phyloP scores from a whole-genome alignment of 352 stramenopile genomes.

The Plasmopara viticola region DNA sequence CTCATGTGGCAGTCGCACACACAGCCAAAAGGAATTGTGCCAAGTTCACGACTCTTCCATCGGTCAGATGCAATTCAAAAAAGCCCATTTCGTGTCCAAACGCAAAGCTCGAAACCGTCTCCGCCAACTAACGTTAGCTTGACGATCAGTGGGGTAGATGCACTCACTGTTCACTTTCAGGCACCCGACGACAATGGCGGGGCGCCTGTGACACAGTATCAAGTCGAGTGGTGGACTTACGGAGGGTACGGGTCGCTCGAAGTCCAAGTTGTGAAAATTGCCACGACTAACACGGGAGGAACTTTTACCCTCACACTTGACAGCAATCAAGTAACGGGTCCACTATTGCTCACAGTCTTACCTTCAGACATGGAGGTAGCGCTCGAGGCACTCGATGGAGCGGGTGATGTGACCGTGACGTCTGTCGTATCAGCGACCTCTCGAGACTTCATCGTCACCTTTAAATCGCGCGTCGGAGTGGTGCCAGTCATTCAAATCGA shows the following conservation, averaged over 20 bases:
- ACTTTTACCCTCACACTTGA: slow-evolving; percentile 79
- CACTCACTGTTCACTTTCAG: slow-evolving; percentile 83
- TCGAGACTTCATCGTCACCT: slow-evolving; percentile 47
- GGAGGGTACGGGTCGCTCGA: slow-evolving; percentile 42
- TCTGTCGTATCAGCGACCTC: slow-evolving; percentile 22
- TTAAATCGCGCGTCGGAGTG: slow-evolving; percentile 34
- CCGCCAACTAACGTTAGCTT: slow-evolving; percentile 36
- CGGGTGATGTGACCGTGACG: slow-evolving; percentile 76
- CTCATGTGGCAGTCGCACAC: slow-evolving; percentile 87
- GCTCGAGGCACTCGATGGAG: slow-evolving; percentile 66
- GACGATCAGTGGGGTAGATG: slow-evolving; percentile 38
- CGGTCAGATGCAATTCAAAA: slow-evolving; percentile 44
- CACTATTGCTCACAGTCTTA: slow-evolving; percentile 43
- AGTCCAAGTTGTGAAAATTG: slow-evolving; percentile 84
- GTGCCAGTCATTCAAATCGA: slow-evolving; percentile 36
- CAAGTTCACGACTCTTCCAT: slow-evolving; percentile 82
- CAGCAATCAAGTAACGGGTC: slow-evolving; percentile 34
- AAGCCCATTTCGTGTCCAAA: slow-evolving; percentile 62
- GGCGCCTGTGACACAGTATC: slow-evolving; percentile 71
- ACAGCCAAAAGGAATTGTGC: slow-evolving; percentile 85
- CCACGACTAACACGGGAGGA: slow-evolving; percentile 61
- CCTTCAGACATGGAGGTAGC: slow-evolving; percentile 75
- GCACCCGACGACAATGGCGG: slow-evolving; percentile 83
- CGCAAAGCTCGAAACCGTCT: slow-evolving; percentile 47
- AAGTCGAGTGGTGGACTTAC: slow-evolving; percentile 84